Base-by-base conservation (phyloP, 1,284 basidiomycete species). In the Heterobasidion irregulare region DNA sequence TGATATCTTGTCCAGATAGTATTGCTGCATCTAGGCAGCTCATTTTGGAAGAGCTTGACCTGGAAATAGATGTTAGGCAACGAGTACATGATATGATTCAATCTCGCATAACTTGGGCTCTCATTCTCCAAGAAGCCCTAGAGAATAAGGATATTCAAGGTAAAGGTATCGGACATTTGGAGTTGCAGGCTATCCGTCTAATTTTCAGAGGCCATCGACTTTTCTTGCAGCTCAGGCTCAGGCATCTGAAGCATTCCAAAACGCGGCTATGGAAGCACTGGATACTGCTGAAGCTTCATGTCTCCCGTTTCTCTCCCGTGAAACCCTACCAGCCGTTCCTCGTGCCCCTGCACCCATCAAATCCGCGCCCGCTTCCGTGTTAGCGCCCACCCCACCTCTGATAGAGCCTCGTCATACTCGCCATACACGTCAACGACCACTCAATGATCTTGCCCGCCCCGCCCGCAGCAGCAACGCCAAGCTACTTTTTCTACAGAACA, bases 41-140 rank as follows among this genome's bases (percentile, higher is more conserved):
- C 8, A 54, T 68, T 8, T 64, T 71, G 1, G 73, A 80, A 54
- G 84, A 89, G 63, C 66, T 89, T 19, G 76, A 83, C 63, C 66
- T 86, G 33, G 87, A 89, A 64, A 80, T 89, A 45, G 72, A 76
- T 3, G 63, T 89, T 15, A 75, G 82, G 52, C 66, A 77, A 56
- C 76, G 82, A 52, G 68, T 89, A 49, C 72, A 73, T 18, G 70
- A 76, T 36, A 80, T 81, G 2, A 66, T 85, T 6, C 72, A 84
- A 61, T 78, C 80, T 12, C 77, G 86, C 48, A 79, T 89, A 36
- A 73, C 77, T 55, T 89, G 87, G 86, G 84, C 84, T 32, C 62
- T 75, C 32, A 61, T 77, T 16, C 66, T 89, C 50, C 75, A 83
- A 61, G 71, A 83, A n/a, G 70, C 77, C 13, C 65, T 87, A 16